Base-by-base conservation (phyloP, 257 asterid genomes). In the Przewalskia tangutica region DNA sequence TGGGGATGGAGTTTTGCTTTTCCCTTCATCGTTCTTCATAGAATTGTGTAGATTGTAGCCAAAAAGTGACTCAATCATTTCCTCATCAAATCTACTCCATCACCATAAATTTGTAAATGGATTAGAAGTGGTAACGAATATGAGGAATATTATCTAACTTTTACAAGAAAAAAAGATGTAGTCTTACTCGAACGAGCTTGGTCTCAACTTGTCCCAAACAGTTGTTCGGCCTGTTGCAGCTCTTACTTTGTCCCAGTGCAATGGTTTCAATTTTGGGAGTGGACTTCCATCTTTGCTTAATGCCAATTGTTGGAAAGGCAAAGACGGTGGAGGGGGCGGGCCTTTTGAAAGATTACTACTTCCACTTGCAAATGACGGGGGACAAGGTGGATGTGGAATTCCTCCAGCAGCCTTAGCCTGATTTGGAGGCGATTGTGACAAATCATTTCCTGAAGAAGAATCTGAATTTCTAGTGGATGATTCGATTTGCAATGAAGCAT, bases 191-290 rank as follows among this genome's bases (percentile, higher is more conserved):
- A 95, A 94, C 54, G 97, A 94, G 89, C 97, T 95, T 70, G 98
- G 89, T 79, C 93, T 89, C 50, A 95, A 86, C 93, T 95, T 92
- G 85, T 95, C 99, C 99, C 99, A 95, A 60, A 94, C 98, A 0
- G 97, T 95, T 7, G 94, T 79, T n/a, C 97, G 93, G 81, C 94
- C 90, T 7, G 97, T 90, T 23, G 97, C 91, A 65, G 97, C 98
- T 89, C 97, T 87, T 5, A 95, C 99, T 89, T 94, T 95, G 89
- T 95, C 99, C 99, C 99, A 95, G 18, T 94, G 99, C 62, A 95
- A 97, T 8, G 99, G 97, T 58, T 92, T 95, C 27, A 95, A 93
- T 87, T 92, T 94, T 12, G 97, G 89, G 87, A 95, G 86, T 7
- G 97, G 92, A 16, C 84, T 83, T 7, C 99, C 97, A 42, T 91